Evolutionary conservation across 2,329 filamentous ascomycete species (phyloP), one percentile per base, ranked within the genome.

Genomic region (Ophiosphaerella korrae): DNA sequence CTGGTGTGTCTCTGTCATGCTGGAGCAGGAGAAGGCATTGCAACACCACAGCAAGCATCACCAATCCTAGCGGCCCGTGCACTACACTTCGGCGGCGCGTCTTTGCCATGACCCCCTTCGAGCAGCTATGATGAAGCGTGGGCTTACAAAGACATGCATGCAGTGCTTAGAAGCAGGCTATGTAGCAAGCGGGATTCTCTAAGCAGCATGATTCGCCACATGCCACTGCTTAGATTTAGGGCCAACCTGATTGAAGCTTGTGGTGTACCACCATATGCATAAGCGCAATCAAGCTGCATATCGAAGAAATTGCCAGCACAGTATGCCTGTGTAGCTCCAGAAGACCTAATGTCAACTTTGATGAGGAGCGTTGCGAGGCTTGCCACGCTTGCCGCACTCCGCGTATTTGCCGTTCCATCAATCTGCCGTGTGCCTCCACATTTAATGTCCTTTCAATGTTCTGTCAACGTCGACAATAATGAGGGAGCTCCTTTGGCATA

Each of bases 41-140:
- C 42, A 42, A 53, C 45, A 53, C 50, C 50, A 53, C 33, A 23
- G 42, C 50, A 40, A 26, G 33, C 46, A 48, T 53, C 50, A 46
- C 42, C 46, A 56, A 35, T 7, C 29, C 7, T 21, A 0, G 41
- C 42, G 50, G 53, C 43, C 53, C 50, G 53, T 56, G 53, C 53
- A 16, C 34, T 26, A 37, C 50, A 33, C 38, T 12, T 2, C 8
- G 34, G 12, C 34, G 40, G 38, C 18, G 23, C 26, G 14, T 9
- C 39, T 11, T 48, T 29, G 44, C 44, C 16, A 18, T 40, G 21
- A 26, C n/a, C 24, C n/a, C 33, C 18, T 14, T n/a, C 14, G 14
- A 39, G 16, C 9, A 16, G 44, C 18, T 29, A 21, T 5, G 26
- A 7, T 2, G 29, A 9, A 45, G 44, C 48, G 38, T 33, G 40